Evolutionary conservation across 2,329 filamentous ascomycete species (phyloP).

Genomic region (Ceratocystis colombiana): DNA sequence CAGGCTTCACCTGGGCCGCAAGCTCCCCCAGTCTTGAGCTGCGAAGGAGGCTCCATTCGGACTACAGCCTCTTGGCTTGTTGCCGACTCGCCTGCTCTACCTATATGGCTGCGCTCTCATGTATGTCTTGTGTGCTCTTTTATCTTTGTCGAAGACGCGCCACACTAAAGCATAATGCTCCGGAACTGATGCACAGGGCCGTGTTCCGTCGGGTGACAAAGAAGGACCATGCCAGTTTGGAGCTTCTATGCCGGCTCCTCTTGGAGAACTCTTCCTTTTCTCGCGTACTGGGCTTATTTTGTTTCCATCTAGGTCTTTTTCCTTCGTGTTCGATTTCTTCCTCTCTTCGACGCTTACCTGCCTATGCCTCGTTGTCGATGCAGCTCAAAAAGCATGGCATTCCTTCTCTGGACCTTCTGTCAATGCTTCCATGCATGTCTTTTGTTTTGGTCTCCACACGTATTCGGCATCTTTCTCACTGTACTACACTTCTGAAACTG

Average conservation of each 20-base stretch:
- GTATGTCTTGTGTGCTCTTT: not conserved
- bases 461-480: conserved; percentile 6
- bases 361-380: not conserved
- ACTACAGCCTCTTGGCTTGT: too few species aligned
- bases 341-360: conserved; percentile 2
- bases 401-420: conserved; percentile 21
- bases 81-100: too few species aligned
- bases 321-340: not conserved
- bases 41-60: too few species aligned
- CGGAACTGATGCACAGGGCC: conserved; percentile 8
- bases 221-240: not conserved
- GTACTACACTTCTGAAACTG: conserved; percentile 16
- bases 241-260: not conserved
- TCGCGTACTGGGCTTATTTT: not conserved
- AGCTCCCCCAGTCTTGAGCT: too few species aligned
- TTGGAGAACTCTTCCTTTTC: not conserved
- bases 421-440: conserved; percentile 21
- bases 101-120: not conserved
- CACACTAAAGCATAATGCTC: not conserved
- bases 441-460: conserved; percentile 9
- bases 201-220: not conserved
- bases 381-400: not conserved
- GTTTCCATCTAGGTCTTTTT: too few species aligned
- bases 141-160: conserved; percentile 3
- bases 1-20: too few species aligned